A percentile compares a stretch with the other conserved stretches of the same genome.
phyloP scores from a whole-genome alignment of 306 rosid genomes.

The apple (Malus domestica) region DNA sequence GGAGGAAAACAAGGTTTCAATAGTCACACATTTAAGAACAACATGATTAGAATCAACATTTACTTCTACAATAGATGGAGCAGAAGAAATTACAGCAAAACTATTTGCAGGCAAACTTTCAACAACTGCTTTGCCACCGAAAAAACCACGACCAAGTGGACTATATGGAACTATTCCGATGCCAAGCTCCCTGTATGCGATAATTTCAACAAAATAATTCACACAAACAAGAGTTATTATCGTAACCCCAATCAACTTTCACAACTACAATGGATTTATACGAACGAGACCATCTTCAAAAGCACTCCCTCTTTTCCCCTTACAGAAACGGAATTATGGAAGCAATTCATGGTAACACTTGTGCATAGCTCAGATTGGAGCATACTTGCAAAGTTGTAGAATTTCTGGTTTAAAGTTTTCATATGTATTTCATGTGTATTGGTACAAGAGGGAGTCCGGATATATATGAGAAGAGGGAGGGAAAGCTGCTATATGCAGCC shows the following conservation, averaged over 20 bases:
- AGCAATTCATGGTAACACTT: too few species aligned
- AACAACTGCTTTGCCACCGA: conserved; percentile 55
- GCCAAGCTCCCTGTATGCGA: conserved; percentile 44
- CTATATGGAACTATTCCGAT: conserved; percentile 61
- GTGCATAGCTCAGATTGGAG: too few species aligned
- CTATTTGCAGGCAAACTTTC: conserved; percentile 36
- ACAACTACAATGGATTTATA: neutral
- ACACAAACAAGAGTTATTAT: neutral
- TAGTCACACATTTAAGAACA: neutral
- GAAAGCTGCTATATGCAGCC: too few species aligned
- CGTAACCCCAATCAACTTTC: too few species aligned
- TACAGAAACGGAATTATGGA: too few species aligned
- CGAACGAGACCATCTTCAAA: too few species aligned
- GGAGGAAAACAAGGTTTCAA: neutral
- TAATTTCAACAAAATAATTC: neutral
- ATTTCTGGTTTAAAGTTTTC: too few species aligned
- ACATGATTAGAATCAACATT: neutral
- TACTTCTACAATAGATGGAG: neutral
- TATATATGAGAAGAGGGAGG: too few species aligned
- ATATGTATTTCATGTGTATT: too few species aligned
- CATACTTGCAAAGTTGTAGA: conserved; percentile 33
- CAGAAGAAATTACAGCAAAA: conserved; percentile 30
- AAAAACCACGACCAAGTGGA: conserved; percentile 66
- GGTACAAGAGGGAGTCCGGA: too few species aligned
- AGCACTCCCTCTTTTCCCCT: too few species aligned